Base-by-base conservation (phyloP, 768 basidiomycete species). In the Macrocybe gigantea region DNA sequence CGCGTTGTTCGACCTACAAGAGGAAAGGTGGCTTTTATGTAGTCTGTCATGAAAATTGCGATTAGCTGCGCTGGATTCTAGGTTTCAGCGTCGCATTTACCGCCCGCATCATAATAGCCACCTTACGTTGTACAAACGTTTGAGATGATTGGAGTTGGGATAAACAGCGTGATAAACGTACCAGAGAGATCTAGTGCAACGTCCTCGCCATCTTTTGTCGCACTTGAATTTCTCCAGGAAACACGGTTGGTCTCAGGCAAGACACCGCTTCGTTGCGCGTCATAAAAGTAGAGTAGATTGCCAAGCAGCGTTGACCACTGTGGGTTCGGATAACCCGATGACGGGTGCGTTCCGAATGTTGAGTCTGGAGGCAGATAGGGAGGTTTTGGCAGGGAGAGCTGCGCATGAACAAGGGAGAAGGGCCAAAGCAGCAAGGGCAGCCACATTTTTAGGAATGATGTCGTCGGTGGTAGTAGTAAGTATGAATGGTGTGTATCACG, bases 61-160 rank as follows among this genome's bases (percentile, higher is more conserved):
- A 47, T 50, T 44, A 45, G 44, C 32, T 34, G 30, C 14, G 45
- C 32, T 34, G 5, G 32, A 13, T 14, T 38, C 47, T 51, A 45
- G 34, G 38, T 33, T 32, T 37, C 33, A 4, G 4, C 22, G n/a
- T 47, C 30, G 48, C 36, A 38, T 70, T 57, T 58, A 88, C 88
- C 88, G 70, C 93, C 93, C 50, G 93, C 92, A 72, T 95, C 93
- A 60, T 90, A 94, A 61, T 85, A 95, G 6, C 93, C 94, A 38
- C 76, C 76, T 22, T 22, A 22, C 22, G 22, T 22, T 73, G 44
- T 11, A 35, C 38, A 1, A 38, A 13, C 49, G 33, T 34, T 37
- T 30, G 5, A n/a, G 34, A 50, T 38, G 44, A 36, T 39, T 13
- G 12, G 32, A 45, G 22, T 47, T 22, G 5, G 45, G 7, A 48